These are phyloP conservation scores for Mychonastes homosphaera DNA, from an alignment of 139 green algal genomes.

Conservation along the genomic window DNA sequence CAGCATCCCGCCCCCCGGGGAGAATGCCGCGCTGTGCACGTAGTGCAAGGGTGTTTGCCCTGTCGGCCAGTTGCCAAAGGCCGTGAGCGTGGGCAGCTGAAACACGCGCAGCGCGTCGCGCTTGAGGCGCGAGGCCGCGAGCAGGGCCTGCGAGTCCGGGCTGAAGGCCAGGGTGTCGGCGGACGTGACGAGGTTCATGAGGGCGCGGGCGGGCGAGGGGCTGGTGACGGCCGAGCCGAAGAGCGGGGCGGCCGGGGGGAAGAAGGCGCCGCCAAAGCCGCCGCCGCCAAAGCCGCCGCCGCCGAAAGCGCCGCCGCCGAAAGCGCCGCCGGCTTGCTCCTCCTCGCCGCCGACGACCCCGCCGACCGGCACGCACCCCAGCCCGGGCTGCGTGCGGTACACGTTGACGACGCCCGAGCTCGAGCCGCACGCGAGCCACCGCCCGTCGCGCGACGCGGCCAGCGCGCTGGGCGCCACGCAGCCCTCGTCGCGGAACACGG, in stretches of 20 bases:
- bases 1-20: constrained; percentile 69
- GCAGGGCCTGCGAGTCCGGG: constrained; percentile 67
- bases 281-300: background rate
- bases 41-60: constrained; percentile 69
- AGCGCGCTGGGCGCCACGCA: constrained; percentile 35
- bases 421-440: constrained; percentile 56
- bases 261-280: no score
- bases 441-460: constrained; percentile 41
- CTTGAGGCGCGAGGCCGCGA: constrained; percentile 69
- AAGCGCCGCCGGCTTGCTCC: constrained; percentile 1
- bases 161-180: constrained; percentile 77
- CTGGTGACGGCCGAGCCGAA: background rate
- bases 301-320: background rate
- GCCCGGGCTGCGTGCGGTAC: constrained; percentile 35
- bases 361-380: constrained; percentile 6
- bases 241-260: no score
- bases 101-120: constrained; percentile 77
- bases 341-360: background rate
- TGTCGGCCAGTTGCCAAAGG: constrained; percentile 92
- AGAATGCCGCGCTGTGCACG: constrained; percentile 77
- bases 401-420: constrained; percentile 78
- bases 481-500: constrained; percentile 58
- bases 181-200: constrained; percentile 82
- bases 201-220: constrained; percentile 30
- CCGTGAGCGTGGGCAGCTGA: constrained; percentile 68